These are phyloP conservation scores for Fusarium brachygibbosum DNA, from an alignment of 2,329 filamentous ascomycete species.

Conservation along the genomic window DNA sequence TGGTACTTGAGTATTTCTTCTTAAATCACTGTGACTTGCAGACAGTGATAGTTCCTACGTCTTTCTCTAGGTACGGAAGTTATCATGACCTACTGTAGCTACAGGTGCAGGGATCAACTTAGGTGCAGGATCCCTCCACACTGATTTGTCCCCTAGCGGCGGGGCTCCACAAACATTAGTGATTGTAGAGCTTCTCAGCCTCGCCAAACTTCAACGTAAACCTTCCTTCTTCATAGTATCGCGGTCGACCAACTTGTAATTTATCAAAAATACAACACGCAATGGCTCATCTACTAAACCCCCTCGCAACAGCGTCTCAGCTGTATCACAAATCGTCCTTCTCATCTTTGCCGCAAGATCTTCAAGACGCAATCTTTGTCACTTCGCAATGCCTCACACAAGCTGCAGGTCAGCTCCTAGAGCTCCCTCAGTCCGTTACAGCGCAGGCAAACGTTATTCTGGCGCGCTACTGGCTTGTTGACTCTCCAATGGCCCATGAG, in stretches of 20 bases:
- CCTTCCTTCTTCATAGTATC: constrained; percentile 7
- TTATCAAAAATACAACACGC: constrained; percentile 1
- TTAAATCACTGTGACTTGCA: neutral
- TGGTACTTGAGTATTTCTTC: neutral
- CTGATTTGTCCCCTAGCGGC: constrained; percentile 27
- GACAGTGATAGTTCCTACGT: neutral
- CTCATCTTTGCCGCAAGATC: constrained; percentile 72
- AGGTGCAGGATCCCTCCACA: constrained; percentile 13
- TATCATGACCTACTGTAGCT: constrained; percentile 16
- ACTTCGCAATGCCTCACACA: constrained; percentile 81
- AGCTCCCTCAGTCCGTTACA: constrained; percentile 86
- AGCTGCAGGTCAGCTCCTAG: constrained; percentile 82
- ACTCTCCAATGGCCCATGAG: constrained; percentile 68
- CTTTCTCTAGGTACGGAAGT: too few relatives aligned
- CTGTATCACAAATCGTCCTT: constrained; percentile 69
- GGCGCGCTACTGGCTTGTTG: constrained; percentile 81
- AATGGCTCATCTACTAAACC: constrained; percentile 76
- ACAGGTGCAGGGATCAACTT: constrained; percentile 12
- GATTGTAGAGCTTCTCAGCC: constrained; percentile 35
- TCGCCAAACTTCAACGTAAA: constrained; percentile 39
- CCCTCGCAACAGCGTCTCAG: constrained; percentile 79
- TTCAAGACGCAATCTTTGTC: constrained; percentile 80
- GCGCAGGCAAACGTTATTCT: constrained; percentile 87
- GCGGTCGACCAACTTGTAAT: neutral
- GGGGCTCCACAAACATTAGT: constrained; percentile 26